Evolutionary conservation across 306 rosid genomes (phyloP).

Genomic region (Gynostemma pentaphyllum): DNA sequence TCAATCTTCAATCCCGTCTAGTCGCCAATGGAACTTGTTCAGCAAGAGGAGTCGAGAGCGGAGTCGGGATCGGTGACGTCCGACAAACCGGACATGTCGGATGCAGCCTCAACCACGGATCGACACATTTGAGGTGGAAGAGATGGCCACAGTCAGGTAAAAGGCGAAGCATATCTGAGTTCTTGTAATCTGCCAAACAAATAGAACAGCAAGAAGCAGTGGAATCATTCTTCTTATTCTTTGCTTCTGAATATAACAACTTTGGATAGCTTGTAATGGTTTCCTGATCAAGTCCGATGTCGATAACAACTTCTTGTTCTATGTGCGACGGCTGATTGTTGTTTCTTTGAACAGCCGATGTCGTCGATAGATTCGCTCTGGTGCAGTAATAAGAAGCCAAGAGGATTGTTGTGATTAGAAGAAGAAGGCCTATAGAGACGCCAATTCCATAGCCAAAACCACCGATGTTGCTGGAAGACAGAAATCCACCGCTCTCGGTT

Average conservation of each 20-base stretch:
- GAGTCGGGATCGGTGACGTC: constrained; percentile 84
- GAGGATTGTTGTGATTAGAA: constrained; percentile 83
- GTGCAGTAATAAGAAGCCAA: constrained; percentile 83
- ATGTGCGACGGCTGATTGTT: neutral
- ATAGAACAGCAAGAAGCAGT: constrained; percentile 56
- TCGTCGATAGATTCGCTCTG: constrained; percentile 16
- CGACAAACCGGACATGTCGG: constrained; percentile 94
- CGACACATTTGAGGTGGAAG: constrained; percentile 70
- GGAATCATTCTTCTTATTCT: constrained; percentile 35
- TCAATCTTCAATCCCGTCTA: constrained; percentile 27
- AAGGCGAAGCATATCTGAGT: constrained; percentile 38
- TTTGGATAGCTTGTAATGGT: constrained; percentile 61
- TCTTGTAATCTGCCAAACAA: constrained; percentile 71
- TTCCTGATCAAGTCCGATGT: constrained; percentile 71
- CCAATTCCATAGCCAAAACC: constrained; percentile 85
- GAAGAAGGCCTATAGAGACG: constrained; percentile 65
- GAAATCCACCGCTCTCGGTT: constrained; percentile 5
- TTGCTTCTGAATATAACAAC: constrained; percentile 60
- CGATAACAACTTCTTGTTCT: constrained; percentile 17
- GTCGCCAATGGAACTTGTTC: constrained; percentile 81
- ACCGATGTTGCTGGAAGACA: constrained; percentile 32
- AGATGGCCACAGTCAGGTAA: constrained; percentile 80
- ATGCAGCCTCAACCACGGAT: constrained; percentile 77
- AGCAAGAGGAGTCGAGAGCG: constrained; percentile 86
- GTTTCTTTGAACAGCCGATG: constrained; percentile 11